phyloP scores from a whole-genome alignment of 768 basidiomycete genomes.

The Suillus cothurnatus region DNA sequence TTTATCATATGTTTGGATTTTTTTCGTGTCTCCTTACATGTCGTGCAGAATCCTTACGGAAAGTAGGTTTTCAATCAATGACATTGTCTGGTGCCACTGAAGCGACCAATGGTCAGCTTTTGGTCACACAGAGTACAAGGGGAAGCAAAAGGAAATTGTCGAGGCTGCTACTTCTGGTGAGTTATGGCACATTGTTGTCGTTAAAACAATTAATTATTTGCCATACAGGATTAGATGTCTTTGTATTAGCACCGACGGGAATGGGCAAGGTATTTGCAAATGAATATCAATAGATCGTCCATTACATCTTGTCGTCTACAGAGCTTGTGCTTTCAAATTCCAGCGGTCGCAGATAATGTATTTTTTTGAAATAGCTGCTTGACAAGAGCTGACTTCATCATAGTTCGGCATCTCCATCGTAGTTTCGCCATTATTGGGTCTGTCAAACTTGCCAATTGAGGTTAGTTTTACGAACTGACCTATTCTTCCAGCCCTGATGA shows the following conservation, averaged over 20 bases:
- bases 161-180: constrained; percentile 67
- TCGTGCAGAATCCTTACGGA: constrained; percentile 25
- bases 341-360: constrained; percentile 68
- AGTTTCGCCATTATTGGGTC: constrained; percentile 77
- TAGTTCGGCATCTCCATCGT: constrained; percentile 75
- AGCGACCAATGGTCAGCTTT: constrained; percentile 53
- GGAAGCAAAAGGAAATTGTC: constrained; percentile 77
- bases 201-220: background rate
- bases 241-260: constrained; percentile 84
- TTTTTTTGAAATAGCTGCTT: background rate
- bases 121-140: constrained; percentile 67
- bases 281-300: background rate
- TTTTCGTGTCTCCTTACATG: background rate
- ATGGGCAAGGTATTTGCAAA: constrained; percentile 72
- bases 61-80: constrained; percentile 17
- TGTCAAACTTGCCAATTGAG: constrained; percentile 17
- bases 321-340: constrained; percentile 87
- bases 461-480: background rate
- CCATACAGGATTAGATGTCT: constrained; percentile 62
- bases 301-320: constrained; percentile 26
- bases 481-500: constrained; percentile 65
- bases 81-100: background rate
- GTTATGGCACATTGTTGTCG: constrained; percentile 11
- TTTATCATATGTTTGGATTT: background rate
- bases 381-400: background rate